Evolutionary conservation across 371 early-diverging fungal species (phyloP).

Genomic region (Coemansia linderi): DNA sequence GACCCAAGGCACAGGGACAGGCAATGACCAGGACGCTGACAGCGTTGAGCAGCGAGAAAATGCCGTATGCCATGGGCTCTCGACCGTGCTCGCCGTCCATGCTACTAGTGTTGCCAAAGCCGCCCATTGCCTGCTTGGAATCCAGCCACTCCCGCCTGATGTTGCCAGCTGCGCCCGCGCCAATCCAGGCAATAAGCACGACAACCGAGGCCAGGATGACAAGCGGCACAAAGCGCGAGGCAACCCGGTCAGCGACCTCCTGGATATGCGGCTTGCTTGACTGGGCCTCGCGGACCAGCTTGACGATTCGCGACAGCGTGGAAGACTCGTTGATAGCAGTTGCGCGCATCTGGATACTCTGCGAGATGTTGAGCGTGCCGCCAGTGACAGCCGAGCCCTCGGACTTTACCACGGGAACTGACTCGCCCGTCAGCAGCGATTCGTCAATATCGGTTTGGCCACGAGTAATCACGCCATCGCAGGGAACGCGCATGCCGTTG

Average conservation of each 20-base stretch:
- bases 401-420: conserved; percentile 62
- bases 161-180: conserved; percentile 34
- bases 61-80: conserved; percentile 41
- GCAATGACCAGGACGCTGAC: conserved; percentile 94
- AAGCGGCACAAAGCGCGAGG: conserved; percentile 90
- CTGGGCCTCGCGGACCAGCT: conserved; percentile 72
- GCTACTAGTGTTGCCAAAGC: conserved; percentile 8
- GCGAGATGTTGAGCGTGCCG: conserved; percentile 88
- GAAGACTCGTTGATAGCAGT: conserved; percentile 74
- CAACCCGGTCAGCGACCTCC: conserved; percentile 73
- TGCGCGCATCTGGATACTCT: conserved; percentile 66
- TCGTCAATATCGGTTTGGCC: conserved; percentile 79
- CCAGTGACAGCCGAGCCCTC: conserved; percentile 76
- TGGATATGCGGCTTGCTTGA: conserved; percentile 75
- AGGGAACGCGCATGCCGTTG: conserved; percentile 89
- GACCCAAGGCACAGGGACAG: conserved; percentile 93
- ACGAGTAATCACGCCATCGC: conserved; percentile 82
- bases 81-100: conserved; percentile 4
- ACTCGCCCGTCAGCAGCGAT: conserved; percentile 75
- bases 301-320: conserved; percentile 83
- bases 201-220: conserved; percentile 72
- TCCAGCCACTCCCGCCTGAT: conserved; percentile 31
- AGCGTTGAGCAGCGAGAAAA: conserved; percentile 57
- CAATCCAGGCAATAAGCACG: conserved; percentile 80
- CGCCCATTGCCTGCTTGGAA: conserved; percentile 30